Conservation (phyloP, 2,329 filamentous ascomycete species). For the Curvularia sp. region DNA sequence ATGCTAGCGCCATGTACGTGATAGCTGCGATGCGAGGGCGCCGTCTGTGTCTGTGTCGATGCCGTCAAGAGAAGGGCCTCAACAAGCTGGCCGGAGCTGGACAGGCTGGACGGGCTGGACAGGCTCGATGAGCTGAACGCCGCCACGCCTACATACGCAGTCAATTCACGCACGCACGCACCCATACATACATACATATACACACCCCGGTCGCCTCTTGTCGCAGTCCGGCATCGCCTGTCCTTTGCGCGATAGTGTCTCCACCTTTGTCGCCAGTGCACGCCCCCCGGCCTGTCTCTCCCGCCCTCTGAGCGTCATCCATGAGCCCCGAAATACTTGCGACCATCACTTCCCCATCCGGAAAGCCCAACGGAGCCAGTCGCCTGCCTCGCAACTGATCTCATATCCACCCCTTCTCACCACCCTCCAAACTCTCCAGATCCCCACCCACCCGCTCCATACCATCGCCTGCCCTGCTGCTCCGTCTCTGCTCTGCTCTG, state of each 20-base stretch:
- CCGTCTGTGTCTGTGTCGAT: background rate
- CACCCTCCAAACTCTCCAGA: constrained; percentile 5
- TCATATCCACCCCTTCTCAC: constrained; percentile 25
- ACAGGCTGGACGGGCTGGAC: too few species aligned
- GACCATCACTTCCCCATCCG: constrained; percentile 24
- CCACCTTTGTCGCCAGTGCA: constrained; percentile 15
- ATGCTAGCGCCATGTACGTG: constrained; percentile 20
- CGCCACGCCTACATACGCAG: too few species aligned
- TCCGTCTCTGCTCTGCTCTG: too few species aligned
- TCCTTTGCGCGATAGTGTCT: constrained; percentile 16
- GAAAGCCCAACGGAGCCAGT: constrained; percentile 25
- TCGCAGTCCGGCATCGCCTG: constrained; percentile 10
- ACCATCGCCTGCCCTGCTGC: constrained; percentile 1
- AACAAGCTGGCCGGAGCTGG: background rate
- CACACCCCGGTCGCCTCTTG: background rate
- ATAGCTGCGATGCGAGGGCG: constrained; percentile 1
- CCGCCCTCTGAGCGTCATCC: constrained; percentile 28
- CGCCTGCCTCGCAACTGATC: constrained; percentile 27
- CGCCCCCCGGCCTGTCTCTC: constrained; percentile 20
- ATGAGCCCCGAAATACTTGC: constrained; percentile 24
- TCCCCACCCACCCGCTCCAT: constrained; percentile 1
- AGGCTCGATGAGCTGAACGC: too few species aligned
- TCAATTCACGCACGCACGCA: background rate
- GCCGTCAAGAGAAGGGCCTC: background rate
- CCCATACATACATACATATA: too few species aligned